Base-by-base conservation (phyloP, 2,329 filamentous ascomycete genomes). In the Tolypocladium inflatum region DNA sequence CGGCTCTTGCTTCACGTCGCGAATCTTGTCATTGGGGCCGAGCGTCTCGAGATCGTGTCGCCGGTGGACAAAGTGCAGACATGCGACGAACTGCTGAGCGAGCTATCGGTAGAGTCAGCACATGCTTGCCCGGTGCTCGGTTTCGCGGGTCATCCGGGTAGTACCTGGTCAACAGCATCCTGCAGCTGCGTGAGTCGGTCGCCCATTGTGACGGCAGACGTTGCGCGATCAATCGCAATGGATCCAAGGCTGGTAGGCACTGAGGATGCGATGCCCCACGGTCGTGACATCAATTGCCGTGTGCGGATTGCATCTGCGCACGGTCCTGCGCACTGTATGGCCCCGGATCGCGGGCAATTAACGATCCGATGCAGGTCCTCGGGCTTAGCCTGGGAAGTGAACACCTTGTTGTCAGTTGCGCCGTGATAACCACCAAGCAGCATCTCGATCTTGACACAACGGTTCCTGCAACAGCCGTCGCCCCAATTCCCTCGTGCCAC, bases 131-230 rank as follows among this genome's bases (percentile, higher is more conserved):
- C 7, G 55, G 4, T 23, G 37, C n/a, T 33, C n/a, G 13, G 17
- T 9, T 37, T 54, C 9, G 13, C 37, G 7, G 3, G 33, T 33
- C 10, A n/a, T 35, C 2, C 10, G 9, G 11, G 37, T 33, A 73
- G 39, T 75, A 90, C 89, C 80, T 91, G 85, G 68, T 94, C 90
- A 60, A 93, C 83, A 72, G 89, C 87, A 76, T 94, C 89, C 73
- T 95, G 90, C 59, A 94, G 79, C 71, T 94, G 90, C 1, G 90
- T 93, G 59, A 95, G 80, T 61, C 87, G 80, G 69, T 95, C 90
- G 35, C 82, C 81, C 85, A 91, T 91, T 8, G 62, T 72, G 62
- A 21, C 23, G 17, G 37, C n/a, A 54, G 52, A 35, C 33, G 54
- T 56, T 56, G 33, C 38, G 35, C n/a, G 33, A 37, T 21, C 17